A percentile compares a stretch with the other conserved stretches of the same genome.
These are phyloP conservation scores for Ceratocystis albifundus DNA, from an alignment of 2,329 filamentous ascomycete genomes.

Conservation along the genomic window DNA sequence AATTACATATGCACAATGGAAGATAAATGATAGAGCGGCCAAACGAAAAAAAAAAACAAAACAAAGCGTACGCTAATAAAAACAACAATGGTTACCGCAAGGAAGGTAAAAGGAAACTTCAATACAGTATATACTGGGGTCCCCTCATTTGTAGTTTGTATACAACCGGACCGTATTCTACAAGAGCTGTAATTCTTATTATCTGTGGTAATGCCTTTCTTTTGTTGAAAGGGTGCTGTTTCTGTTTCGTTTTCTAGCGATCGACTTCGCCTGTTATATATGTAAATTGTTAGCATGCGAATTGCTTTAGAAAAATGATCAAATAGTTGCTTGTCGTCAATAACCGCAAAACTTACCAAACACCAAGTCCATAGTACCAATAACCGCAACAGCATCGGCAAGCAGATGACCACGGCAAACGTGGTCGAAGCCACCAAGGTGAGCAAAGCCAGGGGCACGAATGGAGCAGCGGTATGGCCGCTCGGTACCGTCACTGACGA, in stretches of 20 bases:
- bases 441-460: constrained; percentile 89
- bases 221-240: constrained; percentile 20
- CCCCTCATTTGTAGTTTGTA: constrained; percentile 25
- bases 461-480: constrained; percentile 97
- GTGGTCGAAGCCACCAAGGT: constrained; percentile 89
- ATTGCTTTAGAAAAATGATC: constrained; percentile 28
- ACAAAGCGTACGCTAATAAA: not conserved
- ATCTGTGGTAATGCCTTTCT: constrained; percentile 24
- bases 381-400: constrained; percentile 93
- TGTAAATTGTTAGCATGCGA: constrained; percentile 14
- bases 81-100: not conserved
- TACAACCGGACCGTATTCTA: constrained; percentile 24
- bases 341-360: constrained; percentile 50
- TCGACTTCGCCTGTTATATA: constrained; percentile 45
- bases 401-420: constrained; percentile 83
- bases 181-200: constrained; percentile 17
- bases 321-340: no score
- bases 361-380: constrained; percentile 80
- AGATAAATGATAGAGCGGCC: not conserved
- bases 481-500: constrained; percentile 93
- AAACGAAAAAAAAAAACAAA: not conserved
- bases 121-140: constrained; percentile 27
- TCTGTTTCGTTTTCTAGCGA: constrained; percentile 35
- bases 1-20: not conserved
- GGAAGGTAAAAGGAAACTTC: constrained; percentile 21